Evolutionary conservation across 768 basidiomycete genomes (phyloP), one percentile per base, ranked within the genome.

Genomic region (Collybiopsis confluens): DNA sequence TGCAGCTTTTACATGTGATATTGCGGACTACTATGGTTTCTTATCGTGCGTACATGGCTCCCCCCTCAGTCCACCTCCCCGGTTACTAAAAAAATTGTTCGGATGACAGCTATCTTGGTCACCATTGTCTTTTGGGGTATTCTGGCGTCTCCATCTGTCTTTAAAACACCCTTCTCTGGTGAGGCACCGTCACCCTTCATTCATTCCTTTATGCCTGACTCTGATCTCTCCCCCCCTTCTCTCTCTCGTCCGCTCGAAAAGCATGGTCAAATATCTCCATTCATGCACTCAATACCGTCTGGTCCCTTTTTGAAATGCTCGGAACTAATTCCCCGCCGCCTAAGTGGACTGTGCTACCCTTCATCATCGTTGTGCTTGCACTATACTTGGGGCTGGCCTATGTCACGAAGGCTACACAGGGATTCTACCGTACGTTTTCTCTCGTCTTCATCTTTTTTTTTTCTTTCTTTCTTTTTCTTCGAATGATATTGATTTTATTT

Each of bases 361-460:
- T 75, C 33, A 68, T 75, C 23, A 43, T 87, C 15, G 15, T 85
- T 10, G 57, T 82, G 18, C 76, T 88, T 9, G 79, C 58, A 0
- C 60, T 66, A 2, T 90, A 90, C 60, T 67, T 89, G 16, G 85
- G 77, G 21, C 68, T 90, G 0, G 87, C 86, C 10, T 90, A 89
- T 59, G 75, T 90, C 50, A 86, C 85, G 0, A 59, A 75, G 45
- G 78, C 68, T 0, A 77, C 79, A 0, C 83, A 86, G 61, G 79
- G 80, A 0, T 77, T 85, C 61, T 90, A 89, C 63, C 65, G 87
- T 89, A 56, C 50, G 83, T 73, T 48, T 2, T 27, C 30, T 30
- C 3, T 18, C 45, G 42, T 26, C 1, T 36, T 23, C 9, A 47
- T 24, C 30, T 33, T n/a, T 8, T 16, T 45, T 26, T 35, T n/a